Conservation (phyloP, 805 yeast genomes). For the Cyberlindnera suaveolens region DNA sequence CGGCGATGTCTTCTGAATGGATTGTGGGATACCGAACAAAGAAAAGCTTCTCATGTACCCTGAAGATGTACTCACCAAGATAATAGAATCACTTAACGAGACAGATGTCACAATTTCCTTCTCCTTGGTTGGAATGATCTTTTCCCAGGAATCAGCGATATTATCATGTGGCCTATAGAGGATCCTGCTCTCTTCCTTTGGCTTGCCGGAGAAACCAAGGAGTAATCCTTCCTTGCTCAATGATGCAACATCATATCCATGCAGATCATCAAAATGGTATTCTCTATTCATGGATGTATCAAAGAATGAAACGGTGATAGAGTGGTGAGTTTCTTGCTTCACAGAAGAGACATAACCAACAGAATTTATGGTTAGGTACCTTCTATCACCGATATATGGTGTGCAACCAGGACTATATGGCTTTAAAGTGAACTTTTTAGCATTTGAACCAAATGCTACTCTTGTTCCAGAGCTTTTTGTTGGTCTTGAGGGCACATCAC, state of each 20-base stretch:
- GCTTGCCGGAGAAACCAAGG: constrained; percentile 44
- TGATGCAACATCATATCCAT: constrained; percentile 68
- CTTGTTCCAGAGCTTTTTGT: background rate
- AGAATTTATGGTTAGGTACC: constrained; percentile 76
- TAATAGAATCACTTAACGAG: constrained; percentile 55
- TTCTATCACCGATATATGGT: constrained; percentile 62
- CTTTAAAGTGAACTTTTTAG: constrained; percentile 29
- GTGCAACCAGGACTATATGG: constrained; percentile 89
- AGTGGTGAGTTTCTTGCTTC: constrained; percentile 47
- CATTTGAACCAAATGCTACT: constrained; percentile 1
- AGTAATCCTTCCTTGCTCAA: constrained; percentile 62
- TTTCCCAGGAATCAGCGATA: constrained; percentile 66
- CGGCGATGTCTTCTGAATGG: constrained; percentile 65
- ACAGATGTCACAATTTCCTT: constrained; percentile 62
- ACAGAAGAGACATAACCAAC: constrained; percentile 82
- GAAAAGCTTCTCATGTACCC: constrained; percentile 75
- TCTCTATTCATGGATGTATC: constrained; percentile 72
- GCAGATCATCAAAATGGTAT: constrained; percentile 77
- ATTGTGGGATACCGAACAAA: constrained; percentile 64
- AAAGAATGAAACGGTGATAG: constrained; percentile 83
- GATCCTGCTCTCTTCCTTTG: constrained; percentile 37
- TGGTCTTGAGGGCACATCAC: constrained; percentile 3
- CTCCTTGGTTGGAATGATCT: constrained; percentile 41
- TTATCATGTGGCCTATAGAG: constrained; percentile 67
- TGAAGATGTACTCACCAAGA: constrained; percentile 63